Conservation (phyloP, 2,329 filamentous ascomycete species). For the Tolypocladium inflatum region DNA sequence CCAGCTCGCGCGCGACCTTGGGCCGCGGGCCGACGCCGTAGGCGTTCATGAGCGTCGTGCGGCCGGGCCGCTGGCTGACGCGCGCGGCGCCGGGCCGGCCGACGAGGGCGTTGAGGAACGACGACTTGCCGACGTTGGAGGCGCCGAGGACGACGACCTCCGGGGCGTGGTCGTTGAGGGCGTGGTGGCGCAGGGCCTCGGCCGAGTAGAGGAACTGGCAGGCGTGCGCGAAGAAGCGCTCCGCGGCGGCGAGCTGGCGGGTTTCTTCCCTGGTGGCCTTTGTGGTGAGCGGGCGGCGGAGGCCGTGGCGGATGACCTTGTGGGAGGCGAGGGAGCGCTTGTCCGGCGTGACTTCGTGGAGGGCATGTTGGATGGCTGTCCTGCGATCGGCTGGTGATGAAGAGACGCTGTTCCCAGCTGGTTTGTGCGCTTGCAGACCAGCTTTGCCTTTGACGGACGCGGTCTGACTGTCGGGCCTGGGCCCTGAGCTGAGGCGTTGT, state of each 20-base stretch:
- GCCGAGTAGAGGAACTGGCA: slow-evolving; percentile 40
- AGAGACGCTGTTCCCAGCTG: background rate
- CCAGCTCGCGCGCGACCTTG: slow-evolving; percentile 14
- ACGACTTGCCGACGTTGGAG: slow-evolving; percentile 84
- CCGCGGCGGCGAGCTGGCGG: slow-evolving; percentile 15
- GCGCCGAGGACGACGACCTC: slow-evolving; percentile 74
- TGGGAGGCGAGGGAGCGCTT: slow-evolving; percentile 8
- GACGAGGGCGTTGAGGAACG: slow-evolving; percentile 74
- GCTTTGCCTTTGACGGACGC: background rate
- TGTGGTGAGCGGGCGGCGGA: slow-evolving; percentile 4
- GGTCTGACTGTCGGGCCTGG: background rate
- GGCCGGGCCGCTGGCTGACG: slow-evolving; percentile 40
- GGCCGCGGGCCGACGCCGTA: slow-evolving; percentile 41
- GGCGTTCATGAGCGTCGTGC: slow-evolving; percentile 45
- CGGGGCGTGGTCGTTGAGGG: slow-evolving; percentile 40
- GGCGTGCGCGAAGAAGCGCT: slow-evolving; percentile 20
- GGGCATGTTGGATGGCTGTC: background rate
- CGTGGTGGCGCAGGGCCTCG: slow-evolving; percentile 36
- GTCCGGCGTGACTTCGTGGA: slow-evolving; percentile 1
- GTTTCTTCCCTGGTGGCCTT: slow-evolving; percentile 11
- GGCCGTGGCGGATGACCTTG: slow-evolving; percentile 7
- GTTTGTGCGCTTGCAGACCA: background rate
- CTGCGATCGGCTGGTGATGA: background rate
- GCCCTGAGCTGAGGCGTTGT: background rate
- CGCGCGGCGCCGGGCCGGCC: slow-evolving; percentile 37